Evolutionary conservation across 768 basidiomycete genomes (phyloP), one percentile per base, ranked within the genome.

Genomic region (Infundibulicybe gibba): DNA sequence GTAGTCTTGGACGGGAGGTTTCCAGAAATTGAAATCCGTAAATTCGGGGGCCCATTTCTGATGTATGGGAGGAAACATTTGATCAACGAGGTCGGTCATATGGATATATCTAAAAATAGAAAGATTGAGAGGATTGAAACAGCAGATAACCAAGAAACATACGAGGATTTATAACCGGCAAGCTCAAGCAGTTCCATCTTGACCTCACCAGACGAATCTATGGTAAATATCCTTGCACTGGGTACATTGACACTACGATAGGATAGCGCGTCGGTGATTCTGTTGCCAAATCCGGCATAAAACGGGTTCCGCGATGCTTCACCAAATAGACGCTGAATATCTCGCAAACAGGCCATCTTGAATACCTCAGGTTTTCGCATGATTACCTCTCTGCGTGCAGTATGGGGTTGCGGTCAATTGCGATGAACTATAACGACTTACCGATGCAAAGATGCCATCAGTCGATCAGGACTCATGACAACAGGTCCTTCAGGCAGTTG

Each of bases 301-400:
- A 98, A 99, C 0, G 94, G 87, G 53, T 80, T 86, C 52, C 78
- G 74, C 30, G 72, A 67, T 21, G 73, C 73, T 32, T 84, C 80
- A 5, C 89, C 89, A 59, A 97, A 99, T 5, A 98, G 64, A 16
- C 93, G 75, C 54, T 90, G 90, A 45, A 98, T 95, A 67, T 98
- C 97, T 37, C 94, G 79, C 49, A 98, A 69, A 68, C 94, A 97
- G 2, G 95, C 94, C 97, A 99, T 99, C 71, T 99, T 99, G 79
- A 99, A 99, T n/a, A 98, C 80, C 61, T 99, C 97, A 0, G 97
- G 97, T 65, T 98, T 97, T 32, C 94, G 86, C 87, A 98, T 90
- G 59, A 99, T 95, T 13, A 99, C 95, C 68, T 99, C 97, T 3
- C 94, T 97, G 56, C 8, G 45, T 32, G 21, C 44, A 20, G 47